These are phyloP conservation scores for Tilletia caries DNA, from an alignment of 1,284 basidiomycete genomes.

Conservation along the genomic window DNA sequence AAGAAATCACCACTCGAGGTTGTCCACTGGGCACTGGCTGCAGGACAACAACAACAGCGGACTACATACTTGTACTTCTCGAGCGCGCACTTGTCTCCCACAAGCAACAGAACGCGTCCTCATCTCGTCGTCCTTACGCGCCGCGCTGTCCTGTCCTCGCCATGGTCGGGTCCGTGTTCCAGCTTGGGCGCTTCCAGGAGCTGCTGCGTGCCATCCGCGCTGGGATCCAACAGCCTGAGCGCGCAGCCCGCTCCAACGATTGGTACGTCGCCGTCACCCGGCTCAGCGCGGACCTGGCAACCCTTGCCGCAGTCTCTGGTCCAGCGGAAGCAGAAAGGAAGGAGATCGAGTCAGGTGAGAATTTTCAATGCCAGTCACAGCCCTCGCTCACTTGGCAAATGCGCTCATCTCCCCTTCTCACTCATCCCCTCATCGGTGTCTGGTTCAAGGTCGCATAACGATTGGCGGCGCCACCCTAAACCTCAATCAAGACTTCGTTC, in stretches of 20 bases:
- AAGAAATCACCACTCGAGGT: too few species aligned
- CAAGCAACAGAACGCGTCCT: too few species aligned
- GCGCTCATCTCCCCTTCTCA: not conserved
- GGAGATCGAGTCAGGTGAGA: slow-evolving; percentile 46
- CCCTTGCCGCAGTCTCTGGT: slow-evolving; percentile 37
- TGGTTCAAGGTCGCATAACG: slow-evolving; percentile 34
- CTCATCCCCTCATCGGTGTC: not conserved
- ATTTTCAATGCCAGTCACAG: not conserved
- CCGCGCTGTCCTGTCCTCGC: not conserved
- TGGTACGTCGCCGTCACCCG: slow-evolving; percentile 51
- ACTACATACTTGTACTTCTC: too few species aligned
- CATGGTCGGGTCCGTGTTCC: slow-evolving; percentile 1
- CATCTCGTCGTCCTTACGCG: too few species aligned
- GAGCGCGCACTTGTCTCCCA: too few species aligned
- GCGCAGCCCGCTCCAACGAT: slow-evolving; percentile 33
- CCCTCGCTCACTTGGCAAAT: not conserved
- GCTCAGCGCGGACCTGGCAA: slow-evolving; percentile 35
- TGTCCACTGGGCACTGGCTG: too few species aligned
- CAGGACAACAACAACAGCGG: too few species aligned
- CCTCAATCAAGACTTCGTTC: slow-evolving; percentile 49
- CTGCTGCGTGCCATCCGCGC: slow-evolving; percentile 41
- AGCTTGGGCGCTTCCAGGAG: slow-evolving; percentile 7
- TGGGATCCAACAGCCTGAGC: slow-evolving; percentile 32
- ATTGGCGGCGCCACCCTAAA: slow-evolving; percentile 38
- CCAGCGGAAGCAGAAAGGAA: slow-evolving; percentile 43